phyloP scores from a whole-genome alignment of 2,329 filamentous ascomycete genomes.

The Fusarium aywerte region DNA sequence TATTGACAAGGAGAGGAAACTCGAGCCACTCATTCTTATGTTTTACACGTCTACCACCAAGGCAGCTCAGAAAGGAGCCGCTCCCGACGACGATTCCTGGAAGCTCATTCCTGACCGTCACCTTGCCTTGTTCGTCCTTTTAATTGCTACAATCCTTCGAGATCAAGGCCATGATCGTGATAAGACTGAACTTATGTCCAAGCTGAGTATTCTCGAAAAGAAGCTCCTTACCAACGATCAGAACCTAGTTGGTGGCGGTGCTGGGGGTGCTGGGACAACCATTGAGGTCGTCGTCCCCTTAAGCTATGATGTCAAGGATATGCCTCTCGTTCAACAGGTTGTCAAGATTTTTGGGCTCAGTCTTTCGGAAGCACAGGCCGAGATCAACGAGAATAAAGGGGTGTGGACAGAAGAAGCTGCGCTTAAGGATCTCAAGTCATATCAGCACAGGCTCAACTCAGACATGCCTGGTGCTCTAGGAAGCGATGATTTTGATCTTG shows the following conservation, averaged over 20 bases:
- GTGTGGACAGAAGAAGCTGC: constrained; percentile 93
- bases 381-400: constrained; percentile 83
- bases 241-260: constrained; percentile 67
- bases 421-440: constrained; percentile 89
- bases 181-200: constrained; percentile 82
- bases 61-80: constrained; percentile 78
- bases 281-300: constrained; percentile 85
- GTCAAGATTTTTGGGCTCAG: constrained; percentile 86
- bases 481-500: constrained; percentile 87
- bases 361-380: constrained; percentile 82
- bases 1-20: constrained; percentile 92
- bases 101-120: constrained; percentile 93
- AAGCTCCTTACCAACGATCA: constrained; percentile 95
- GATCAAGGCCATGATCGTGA: constrained; percentile 88
- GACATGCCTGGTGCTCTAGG: constrained; percentile 81
- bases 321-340: constrained; percentile 91
- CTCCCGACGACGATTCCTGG: constrained; percentile 85
- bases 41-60: constrained; percentile 97
- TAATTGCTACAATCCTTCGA: constrained; percentile 82
- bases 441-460: constrained; percentile 87
- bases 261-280: constrained; percentile 58
- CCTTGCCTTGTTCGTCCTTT: constrained; percentile 90
- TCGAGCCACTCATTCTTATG: constrained; percentile 92
- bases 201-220: constrained; percentile 85
- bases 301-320: constrained; percentile 94